These are phyloP conservation scores for Trichoderma atrobrunneum DNA, from an alignment of 2,329 filamentous ascomycete genomes.

Conservation along the genomic window DNA sequence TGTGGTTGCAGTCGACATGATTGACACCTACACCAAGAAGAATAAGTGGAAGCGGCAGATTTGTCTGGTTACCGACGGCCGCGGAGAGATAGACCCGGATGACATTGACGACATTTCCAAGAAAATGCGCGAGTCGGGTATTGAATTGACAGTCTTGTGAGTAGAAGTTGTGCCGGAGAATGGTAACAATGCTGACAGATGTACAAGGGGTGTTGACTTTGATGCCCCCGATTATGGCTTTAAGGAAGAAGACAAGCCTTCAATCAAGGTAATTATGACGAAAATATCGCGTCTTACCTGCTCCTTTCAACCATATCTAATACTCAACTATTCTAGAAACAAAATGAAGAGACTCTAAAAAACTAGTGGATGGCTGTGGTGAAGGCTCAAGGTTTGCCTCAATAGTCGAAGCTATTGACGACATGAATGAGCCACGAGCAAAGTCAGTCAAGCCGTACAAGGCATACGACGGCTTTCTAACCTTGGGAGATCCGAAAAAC, in stretches of 20 bases:
- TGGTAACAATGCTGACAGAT: not conserved
- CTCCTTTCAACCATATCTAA: not conserved
- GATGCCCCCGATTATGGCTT: conserved; percentile 86
- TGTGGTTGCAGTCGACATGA: conserved; percentile 83
- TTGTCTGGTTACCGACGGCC: conserved; percentile 80
- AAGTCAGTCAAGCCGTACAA: conserved; percentile 75
- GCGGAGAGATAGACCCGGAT: conserved; percentile 68
- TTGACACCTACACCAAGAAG: conserved; percentile 73
- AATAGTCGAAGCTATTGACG: conserved; percentile 77
- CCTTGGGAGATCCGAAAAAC: conserved; percentile 71
- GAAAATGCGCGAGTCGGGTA: conserved; percentile 72
- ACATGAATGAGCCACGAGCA: conserved; percentile 72
- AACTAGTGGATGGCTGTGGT: conserved; percentile 63
- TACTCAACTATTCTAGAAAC: conserved; percentile 34
- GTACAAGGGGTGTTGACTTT: conserved; percentile 78
- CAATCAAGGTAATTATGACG: conserved; percentile 56
- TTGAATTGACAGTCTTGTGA: conserved; percentile 76
- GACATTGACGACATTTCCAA: conserved; percentile 66
- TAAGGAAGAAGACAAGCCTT: conserved; percentile 84
- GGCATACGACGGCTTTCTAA: conserved; percentile 75
- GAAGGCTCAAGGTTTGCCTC: conserved; percentile 72
- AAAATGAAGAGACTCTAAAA: conserved; percentile 69
- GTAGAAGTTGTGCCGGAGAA: too few relatives aligned
- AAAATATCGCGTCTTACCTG: not conserved
- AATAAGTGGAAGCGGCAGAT: conserved; percentile 80